phyloP scores from a whole-genome alignment of 2,329 filamentous ascomycete species.

The Blastomyces gilchristii region DNA sequence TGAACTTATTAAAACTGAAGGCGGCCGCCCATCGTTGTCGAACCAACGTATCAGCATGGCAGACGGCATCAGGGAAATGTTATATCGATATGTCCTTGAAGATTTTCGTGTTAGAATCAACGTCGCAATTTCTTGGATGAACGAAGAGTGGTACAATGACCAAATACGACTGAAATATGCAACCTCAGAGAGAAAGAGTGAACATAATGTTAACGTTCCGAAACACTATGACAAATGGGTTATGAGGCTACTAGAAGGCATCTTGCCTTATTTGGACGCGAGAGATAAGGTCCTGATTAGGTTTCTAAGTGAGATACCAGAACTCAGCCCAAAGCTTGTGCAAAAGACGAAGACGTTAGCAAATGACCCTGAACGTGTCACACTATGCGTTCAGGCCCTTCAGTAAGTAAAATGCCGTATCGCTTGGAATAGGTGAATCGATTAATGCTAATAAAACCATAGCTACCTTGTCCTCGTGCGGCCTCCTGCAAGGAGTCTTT shows the following conservation, averaged over 20 bases:
- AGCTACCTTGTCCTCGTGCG: constrained; percentile 49
- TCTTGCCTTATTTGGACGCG: constrained; percentile 81
- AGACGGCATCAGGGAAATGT: constrained; percentile 63
- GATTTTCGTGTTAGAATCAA: constrained; percentile 87
- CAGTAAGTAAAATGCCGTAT: constrained; percentile 35
- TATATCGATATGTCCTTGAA: constrained; percentile 80
- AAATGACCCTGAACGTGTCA: constrained; percentile 53
- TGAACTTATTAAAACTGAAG: constrained; percentile 23
- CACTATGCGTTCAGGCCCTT: constrained; percentile 47
- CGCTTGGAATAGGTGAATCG: background rate
- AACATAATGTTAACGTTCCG: constrained; percentile 35
- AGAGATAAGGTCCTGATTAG: constrained; percentile 84
- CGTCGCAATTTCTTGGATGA: constrained; percentile 84
- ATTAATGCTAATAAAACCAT: background rate
- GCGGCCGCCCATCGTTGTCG: constrained; percentile 15
- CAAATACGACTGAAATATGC: constrained; percentile 43
- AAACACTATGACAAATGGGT: constrained; percentile 69
- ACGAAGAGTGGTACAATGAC: constrained; percentile 97
- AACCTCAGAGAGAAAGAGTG: constrained; percentile 34
- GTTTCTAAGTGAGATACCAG: constrained; percentile 83
- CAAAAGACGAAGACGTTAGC: constrained; percentile 57
- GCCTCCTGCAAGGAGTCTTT: constrained; percentile 49
- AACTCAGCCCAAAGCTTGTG: constrained; percentile 61
- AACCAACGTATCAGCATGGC: constrained; percentile 32
- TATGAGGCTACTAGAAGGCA: constrained; percentile 72